Evolutionary conservation across 768 basidiomycete species (phyloP), one percentile per base, ranked within the genome.

Genomic region (Leucogyrophana mollusca): DNA sequence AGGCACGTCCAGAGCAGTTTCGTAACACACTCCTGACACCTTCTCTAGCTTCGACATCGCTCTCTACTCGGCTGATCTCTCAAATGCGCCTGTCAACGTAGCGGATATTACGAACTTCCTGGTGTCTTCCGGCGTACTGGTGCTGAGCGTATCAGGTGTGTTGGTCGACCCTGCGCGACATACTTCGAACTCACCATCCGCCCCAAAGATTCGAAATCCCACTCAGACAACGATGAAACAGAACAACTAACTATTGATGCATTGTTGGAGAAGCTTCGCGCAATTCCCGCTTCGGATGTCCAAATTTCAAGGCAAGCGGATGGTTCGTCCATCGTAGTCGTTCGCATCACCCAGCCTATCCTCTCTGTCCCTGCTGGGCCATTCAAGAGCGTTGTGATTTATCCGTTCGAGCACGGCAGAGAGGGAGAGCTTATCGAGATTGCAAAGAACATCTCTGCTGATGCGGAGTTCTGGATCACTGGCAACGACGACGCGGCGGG

Each of bases 401-500:
- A 60, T 4, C 51, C 58, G 0, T 65, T 63, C 27, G 44, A 41
- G 39, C 60, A 64, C 34, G 56, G 57, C 11, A 40, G 40, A n/a
- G 62, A 64, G 38, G 60, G 57, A 4, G 52, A 65, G 9, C 52
- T 63, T 9, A 24, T 62, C 14, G 62, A 64, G 18, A 51, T 64
- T 10, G 58, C 50, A 1, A 56, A 50, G 32, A 55, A 57, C 41
- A 45, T 64, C 13, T 47, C 57, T 23, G 51, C 52, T 1, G 62
- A 61, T 20, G 57, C 56, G 2, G 61, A 63, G 20, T n/a, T 63
- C 2, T 63, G 61, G 61, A 53, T 63, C 40, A 59, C 52, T 2
- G 60, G 60, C 4, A 63, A 63, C 23, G 61, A 63, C 27, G 54
- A 65, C 21, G 55, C 61, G 1, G 60, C 49, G 34, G 61, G 61